A percentile compares a stretch with the other conserved stretches of the same genome.
Evolutionary conservation across 164 flowering plant species (phyloP).

Genomic region (Chimonanthus salicifolius): DNA sequence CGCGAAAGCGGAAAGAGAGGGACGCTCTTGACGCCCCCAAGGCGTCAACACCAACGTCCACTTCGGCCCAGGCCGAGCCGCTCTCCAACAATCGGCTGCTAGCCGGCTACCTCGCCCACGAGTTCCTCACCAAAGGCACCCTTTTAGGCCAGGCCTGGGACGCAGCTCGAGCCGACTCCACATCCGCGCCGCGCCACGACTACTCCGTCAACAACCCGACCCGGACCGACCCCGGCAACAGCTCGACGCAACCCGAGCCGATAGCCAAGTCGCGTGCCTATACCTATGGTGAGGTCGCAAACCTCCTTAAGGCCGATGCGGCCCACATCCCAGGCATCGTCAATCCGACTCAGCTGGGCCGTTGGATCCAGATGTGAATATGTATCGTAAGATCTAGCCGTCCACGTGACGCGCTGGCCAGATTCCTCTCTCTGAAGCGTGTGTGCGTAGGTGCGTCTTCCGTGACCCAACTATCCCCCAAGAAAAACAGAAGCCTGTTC

Average conservation of each 20-base stretch:
- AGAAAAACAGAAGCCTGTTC: too few species aligned
- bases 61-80: slow-evolving; percentile 16
- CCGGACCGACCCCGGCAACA: background rate
- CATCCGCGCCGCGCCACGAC: background rate
- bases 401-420: background rate
- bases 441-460: background rate
- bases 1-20: slow-evolving; percentile 55
- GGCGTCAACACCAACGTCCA: slow-evolving; percentile 7
- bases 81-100: slow-evolving; percentile 43
- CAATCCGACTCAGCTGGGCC: slow-evolving; percentile 75
- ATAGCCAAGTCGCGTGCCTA: slow-evolving; percentile 26
- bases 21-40: slow-evolving; percentile 21
- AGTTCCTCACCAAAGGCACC: slow-evolving; percentile 65
- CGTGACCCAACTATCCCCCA: background rate
- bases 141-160: slow-evolving; percentile 60
- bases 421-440: background rate
- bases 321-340: slow-evolving; percentile 68
- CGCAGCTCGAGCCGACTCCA: slow-evolving; percentile 36
- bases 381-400: background rate
- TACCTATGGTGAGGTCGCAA: slow-evolving; percentile 62
- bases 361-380: slow-evolving; percentile 61
- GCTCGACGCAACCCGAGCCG: background rate
- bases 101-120: slow-evolving; percentile 83
- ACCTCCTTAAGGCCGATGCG: slow-evolving; percentile 53
- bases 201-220: background rate